phyloP scores from a whole-genome alignment of 352 stramenopile species.

The Thraustochytrium sp. region DNA sequence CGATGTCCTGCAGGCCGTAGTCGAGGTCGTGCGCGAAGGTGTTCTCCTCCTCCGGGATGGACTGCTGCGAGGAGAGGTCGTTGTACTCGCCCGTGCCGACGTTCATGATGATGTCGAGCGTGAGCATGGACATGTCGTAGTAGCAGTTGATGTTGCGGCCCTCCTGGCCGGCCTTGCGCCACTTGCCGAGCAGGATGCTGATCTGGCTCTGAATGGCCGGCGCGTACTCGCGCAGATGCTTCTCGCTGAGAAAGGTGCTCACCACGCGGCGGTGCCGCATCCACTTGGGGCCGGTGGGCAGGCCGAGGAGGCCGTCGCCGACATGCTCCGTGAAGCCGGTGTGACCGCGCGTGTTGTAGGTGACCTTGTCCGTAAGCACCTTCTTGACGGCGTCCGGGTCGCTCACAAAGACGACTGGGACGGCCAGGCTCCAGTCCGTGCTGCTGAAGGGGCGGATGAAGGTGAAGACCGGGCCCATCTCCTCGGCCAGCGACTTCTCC shows the following conservation, averaged over 20 bases:
- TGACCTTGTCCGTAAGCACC: constrained; percentile 34
- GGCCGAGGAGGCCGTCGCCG: constrained; percentile 15
- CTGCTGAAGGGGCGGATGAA: constrained; percentile 6
- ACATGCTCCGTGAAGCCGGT: constrained; percentile 15
- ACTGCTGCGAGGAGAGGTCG: constrained; percentile 18
- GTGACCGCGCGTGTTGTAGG: constrained; percentile 19
- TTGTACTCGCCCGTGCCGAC: constrained; percentile 21
- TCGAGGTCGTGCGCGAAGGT: constrained; percentile 16
- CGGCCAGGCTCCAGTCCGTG: neutral
- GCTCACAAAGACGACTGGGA: constrained; percentile 23
- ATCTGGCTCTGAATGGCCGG: constrained; percentile 10
- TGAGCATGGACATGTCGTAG: constrained; percentile 41
- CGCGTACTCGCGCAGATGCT: constrained; percentile 19
- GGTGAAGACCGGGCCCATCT: neutral
- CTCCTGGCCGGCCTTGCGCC: neutral
- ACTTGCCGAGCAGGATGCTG: neutral
- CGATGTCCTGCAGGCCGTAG: constrained; percentile 33
- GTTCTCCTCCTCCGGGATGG: constrained; percentile 15
- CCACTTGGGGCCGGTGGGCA: constrained; percentile 19
- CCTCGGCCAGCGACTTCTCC: neutral
- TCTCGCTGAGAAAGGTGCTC: constrained; percentile 34
- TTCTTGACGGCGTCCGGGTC: neutral
- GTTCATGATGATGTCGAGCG: constrained; percentile 42
- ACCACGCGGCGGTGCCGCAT: constrained; percentile 15
- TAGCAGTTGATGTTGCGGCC: constrained; percentile 15